phyloP scores from a whole-genome alignment of 768 basidiomycete genomes.

The Pisolithus microcarpus region DNA sequence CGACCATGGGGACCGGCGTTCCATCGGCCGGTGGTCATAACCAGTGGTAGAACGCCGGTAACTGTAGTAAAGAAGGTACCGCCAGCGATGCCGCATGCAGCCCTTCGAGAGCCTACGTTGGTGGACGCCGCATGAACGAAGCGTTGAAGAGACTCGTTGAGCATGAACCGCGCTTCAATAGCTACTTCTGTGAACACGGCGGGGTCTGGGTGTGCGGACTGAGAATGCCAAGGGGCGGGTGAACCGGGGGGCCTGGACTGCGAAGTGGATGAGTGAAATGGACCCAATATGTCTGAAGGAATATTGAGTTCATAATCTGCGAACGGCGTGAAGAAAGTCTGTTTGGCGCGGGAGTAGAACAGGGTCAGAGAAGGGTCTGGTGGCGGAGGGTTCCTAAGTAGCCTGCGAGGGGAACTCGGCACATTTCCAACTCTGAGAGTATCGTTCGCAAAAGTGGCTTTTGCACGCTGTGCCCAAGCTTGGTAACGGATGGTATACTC shows the following conservation, averaged over 20 bases:
- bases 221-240: constrained; percentile 18
- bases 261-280: constrained; percentile 37
- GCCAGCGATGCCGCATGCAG: constrained; percentile 61
- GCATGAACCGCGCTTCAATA: constrained; percentile 48
- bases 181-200: constrained; percentile 54
- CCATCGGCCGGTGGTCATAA: constrained; percentile 39
- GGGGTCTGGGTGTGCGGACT: constrained; percentile 53
- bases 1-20: constrained; percentile 28
- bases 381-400: constrained; percentile 25
- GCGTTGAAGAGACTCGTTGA: constrained; percentile 55
- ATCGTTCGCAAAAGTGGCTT: constrained; percentile 22
- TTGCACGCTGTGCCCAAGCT: constrained; percentile 32
- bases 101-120: constrained; percentile 61
- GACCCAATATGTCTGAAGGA: constrained; percentile 56
- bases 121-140: constrained; percentile 66
- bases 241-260: constrained; percentile 7
- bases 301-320: constrained; percentile 68
- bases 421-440: constrained; percentile 38
- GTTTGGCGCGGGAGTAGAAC: constrained; percentile 74
- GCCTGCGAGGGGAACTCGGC: constrained; percentile 28
- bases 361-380: constrained; percentile 54
- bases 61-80: constrained; percentile 45
- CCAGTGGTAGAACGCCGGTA: constrained; percentile 45
- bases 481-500: constrained; percentile 55
- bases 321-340: constrained; percentile 72